phyloP scores from a whole-genome alignment of 495 filamentous ascomycete species.

The Chaetomium cochliodes region DNA sequence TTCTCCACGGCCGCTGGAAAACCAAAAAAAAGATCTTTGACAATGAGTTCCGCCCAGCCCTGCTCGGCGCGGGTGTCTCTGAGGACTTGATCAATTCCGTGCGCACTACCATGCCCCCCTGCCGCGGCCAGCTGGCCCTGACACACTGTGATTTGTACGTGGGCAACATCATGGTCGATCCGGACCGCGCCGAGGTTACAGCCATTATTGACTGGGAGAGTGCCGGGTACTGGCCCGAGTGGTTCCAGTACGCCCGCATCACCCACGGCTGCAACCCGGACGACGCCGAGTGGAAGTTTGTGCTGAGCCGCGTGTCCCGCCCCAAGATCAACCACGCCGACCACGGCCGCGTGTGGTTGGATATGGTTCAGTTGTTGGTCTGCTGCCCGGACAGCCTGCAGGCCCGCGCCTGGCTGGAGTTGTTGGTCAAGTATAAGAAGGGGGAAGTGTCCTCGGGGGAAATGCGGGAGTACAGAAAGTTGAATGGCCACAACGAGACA shows the following conservation, averaged over 20 bases:
- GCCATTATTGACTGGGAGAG: slow-evolving; percentile 24
- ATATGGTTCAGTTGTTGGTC: not conserved
- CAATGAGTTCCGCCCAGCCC: not conserved
- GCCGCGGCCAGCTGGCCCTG: not conserved
- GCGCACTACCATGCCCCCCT: slow-evolving; percentile 9
- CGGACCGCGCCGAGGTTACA: not conserved
- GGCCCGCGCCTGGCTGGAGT: slow-evolving; percentile 6
- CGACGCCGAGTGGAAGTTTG: slow-evolving; percentile 13
- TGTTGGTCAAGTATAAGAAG: not conserved
- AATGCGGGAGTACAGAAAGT: not conserved
- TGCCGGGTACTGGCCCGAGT: slow-evolving; percentile 18
- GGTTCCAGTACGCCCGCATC: slow-evolving; percentile 22
- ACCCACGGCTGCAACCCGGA: slow-evolving; percentile 1
- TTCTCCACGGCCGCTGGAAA: not conserved
- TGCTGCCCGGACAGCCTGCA: not conserved
- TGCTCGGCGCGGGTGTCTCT: not conserved
- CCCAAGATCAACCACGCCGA: not conserved
- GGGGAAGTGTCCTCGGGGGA: not conserved
- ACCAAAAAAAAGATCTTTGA: slow-evolving; percentile 14
- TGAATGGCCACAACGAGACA: not conserved
- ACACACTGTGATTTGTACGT: slow-evolving; percentile 19
- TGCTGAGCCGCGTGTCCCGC: not conserved
- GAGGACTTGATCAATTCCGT: not conserved
- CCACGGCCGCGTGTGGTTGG: slow-evolving; percentile 14
- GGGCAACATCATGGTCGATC: slow-evolving; percentile 19